Base-by-base conservation (phyloP, 2,329 filamentous ascomycete genomes). In the Raffaelea arxii region DNA sequence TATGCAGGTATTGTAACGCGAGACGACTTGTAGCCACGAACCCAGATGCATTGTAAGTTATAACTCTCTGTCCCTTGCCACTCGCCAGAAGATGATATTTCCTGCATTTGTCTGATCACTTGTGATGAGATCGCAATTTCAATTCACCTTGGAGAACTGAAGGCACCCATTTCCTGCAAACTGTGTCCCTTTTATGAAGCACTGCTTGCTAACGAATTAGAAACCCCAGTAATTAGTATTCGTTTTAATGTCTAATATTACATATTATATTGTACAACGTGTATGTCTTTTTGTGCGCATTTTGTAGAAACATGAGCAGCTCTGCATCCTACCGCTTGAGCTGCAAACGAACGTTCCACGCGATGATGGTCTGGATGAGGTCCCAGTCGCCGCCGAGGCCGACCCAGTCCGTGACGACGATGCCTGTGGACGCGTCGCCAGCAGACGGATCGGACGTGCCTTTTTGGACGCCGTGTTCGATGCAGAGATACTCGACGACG, bases 361-460 rank as follows among this genome's bases (percentile, higher is more conserved):
- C 90, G 6, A 97, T 82, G 56, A 96, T 83, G 64, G 86, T 86
- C 53, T 82, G 77, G 30, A 94, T 78, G 46, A 97, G 65, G 66
- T 96, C 89, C 91, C 91, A 98, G 65, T 97, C 85, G 1, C 83
- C 89, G 51, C 82, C 74, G 50, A 81, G 71, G 3, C 92, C 92
- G 43, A 96, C 90, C 86, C 86, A 96, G 64, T 98, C 92, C 51
- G 85, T 92, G 23, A 97, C 84, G 39, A 97, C 81, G 49, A 97
- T 80, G 4, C 92, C 92, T 2, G 90, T 94, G 6, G 80, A 76
- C 24, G 84, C 89, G 58, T 88, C 81, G 2, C 84, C 81, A 27
- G 81, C 68, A 40, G 70, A 66, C 43, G 76, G 61, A 50, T 69
- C 63, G 12, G 64, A 64, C 6, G 71, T 68, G 0, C 75, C 75